Base-by-base conservation (phyloP, 2,329 filamentous ascomycete genomes). In the Fonsecaea nubica region DNA sequence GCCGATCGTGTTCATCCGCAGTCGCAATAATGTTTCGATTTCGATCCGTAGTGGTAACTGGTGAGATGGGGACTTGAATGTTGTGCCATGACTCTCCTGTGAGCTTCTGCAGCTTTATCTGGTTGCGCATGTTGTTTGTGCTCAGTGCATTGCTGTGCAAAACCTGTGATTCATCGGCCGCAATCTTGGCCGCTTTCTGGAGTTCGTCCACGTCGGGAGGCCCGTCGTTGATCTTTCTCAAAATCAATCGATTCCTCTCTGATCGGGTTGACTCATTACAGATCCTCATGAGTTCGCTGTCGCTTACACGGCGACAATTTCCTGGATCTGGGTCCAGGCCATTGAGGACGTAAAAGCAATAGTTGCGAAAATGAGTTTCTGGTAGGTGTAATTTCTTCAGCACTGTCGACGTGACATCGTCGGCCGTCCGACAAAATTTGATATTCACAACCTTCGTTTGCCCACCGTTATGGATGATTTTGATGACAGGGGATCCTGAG, bases 391-490 rank as follows among this genome's bases (percentile, higher is more conserved):
- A 92, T 77, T 98, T 98, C 72, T 90, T 88, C 53, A 98, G 81
- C 0, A 95, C 96, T 67, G 92, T 90, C 54, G 93, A 86, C 83
- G 97, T 94, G 60, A 98, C 92, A 72, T 98, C 93, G 74, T 97
- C 95, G 67, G 92, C 91, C 4, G 91, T 95, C 75, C 89, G 93
- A 84, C 93, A 97, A 71, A 92, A 91, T 70, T 92, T 90, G 72
- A 98, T 93, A 78, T 95, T 95, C 75, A 99, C 89, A 30, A 97
- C 93, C 75, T 96, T 97, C 56, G 93, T 96, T 68, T 93, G 89
- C 59, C 93, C 95, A 69, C 89, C 92, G 57, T 93, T 95, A 72
- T 92, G 97, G 75, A 98, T 97, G 72, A 97, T 92, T 69, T 93
- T 88, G 70, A 98, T 96, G 67, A 97, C 88, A 66, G 93, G 91